Evolutionary conservation across 2,329 filamentous ascomycete species (phyloP), one percentile per base, ranked within the genome.

Genomic region (Colletotrichum higginsianum): DNA sequence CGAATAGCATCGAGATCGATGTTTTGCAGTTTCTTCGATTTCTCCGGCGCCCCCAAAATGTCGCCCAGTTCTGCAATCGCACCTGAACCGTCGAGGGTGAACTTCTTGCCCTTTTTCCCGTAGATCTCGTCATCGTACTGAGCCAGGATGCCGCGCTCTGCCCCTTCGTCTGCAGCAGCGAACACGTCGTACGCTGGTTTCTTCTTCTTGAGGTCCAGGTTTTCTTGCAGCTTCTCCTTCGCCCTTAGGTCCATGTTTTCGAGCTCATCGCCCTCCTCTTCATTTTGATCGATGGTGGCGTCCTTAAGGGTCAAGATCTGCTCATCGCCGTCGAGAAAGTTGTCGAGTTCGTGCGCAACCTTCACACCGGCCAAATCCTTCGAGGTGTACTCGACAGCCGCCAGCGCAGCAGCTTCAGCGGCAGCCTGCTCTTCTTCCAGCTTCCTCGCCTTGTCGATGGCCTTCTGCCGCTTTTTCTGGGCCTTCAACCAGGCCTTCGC

Each of bases 111-210:
- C 84, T 97, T 96, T 83, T 97, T 98, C 66, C 95, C 95, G 46
- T 93, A 90, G 64, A 98, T 97, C 78, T 98, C 96, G 74, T 98
- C 96, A 77, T 98, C 96, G 78, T 99, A 99, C 76, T 99, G 96
- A 16, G 93, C 90, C 52, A 99, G 84, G 30, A 99, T 91, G 7
- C 88, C 88, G 21, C 87, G 87, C 69, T 91, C 86, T 15, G 89
- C 92, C 30, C 88, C 88, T 38, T 91, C 88, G 55, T 93, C 92
- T 46, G 66, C 63, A 44, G 92, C 85, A 73, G 92, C 85, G 73
- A 94, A 92, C 0, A 96, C 95, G 77, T 99, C 94, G 81, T 99
- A 99, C 1, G 91, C 91, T 0, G 93, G 92, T 79, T 92, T 94
- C 81, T 95, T 94, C 87, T 97, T 98, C 85, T 98, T 98, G 50